phyloP scores from a whole-genome alignment of 345 rosid species.

The Pseudoturritis turrita region DNA sequence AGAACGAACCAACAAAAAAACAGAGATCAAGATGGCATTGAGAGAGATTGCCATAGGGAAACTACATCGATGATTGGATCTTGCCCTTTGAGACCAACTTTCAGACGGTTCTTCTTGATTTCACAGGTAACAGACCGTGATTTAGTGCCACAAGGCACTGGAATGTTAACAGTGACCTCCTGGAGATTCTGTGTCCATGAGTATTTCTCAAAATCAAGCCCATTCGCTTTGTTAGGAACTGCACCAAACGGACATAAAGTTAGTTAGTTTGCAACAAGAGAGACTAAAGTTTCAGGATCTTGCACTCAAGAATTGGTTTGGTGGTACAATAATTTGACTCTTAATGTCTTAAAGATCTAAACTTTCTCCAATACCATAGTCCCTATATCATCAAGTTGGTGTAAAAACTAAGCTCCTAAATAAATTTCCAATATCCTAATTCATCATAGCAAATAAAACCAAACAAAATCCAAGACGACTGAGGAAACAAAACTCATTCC shows the following conservation, averaged over 20 bases:
- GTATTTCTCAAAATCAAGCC: slow-evolving; percentile 81
- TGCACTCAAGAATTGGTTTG: not conserved
- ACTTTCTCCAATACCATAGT: not conserved
- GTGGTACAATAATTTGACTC: not conserved
- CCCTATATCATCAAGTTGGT: too few species aligned
- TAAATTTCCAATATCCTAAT: not conserved
- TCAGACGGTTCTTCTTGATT: slow-evolving; percentile 79
- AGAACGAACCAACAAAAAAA: not conserved
- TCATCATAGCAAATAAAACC: not conserved
- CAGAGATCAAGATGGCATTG: not conserved
- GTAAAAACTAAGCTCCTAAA: too few species aligned
- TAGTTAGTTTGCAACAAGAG: not conserved
- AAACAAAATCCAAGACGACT: not conserved
- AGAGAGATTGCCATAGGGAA: not conserved
- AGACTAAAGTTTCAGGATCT: not conserved
- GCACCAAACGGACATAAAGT: slow-evolving; percentile 8
- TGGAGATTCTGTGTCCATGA: slow-evolving; percentile 88
- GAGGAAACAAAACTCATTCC: not conserved
- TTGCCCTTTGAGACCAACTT: slow-evolving; percentile 83
- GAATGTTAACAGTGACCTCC: slow-evolving; percentile 72
- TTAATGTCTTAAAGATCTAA: not conserved
- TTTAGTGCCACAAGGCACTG: slow-evolving; percentile 76
- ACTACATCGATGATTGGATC: slow-evolving; percentile 73
- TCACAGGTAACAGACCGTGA: slow-evolving; percentile 63
- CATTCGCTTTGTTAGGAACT: slow-evolving; percentile 89